Percentiles rank a stretch among this genome's conserved stretches.
Evolutionary conservation across 805 yeast species (phyloP).

Genomic region (Starmerella etchellsii): DNA sequence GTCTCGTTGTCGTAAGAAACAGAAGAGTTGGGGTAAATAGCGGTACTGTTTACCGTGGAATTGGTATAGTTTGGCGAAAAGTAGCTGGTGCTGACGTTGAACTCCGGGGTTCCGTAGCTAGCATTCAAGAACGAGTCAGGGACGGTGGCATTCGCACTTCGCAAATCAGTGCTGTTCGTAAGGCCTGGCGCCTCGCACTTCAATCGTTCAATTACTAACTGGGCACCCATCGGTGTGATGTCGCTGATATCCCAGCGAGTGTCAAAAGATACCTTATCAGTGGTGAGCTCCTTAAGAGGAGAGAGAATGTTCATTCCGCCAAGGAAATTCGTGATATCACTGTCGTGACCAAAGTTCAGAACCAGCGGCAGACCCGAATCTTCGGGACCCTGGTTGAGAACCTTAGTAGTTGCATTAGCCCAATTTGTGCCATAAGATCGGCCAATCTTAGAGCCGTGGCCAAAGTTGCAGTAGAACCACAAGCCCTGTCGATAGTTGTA

Average conservation of each 20-base stretch:
- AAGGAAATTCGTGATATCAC: slow-evolving; percentile 40
- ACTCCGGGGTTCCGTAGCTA: slow-evolving; percentile 3
- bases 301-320: slow-evolving; percentile 37
- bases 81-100: slow-evolving; percentile 22
- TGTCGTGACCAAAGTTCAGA: slow-evolving; percentile 43
- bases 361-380: slow-evolving; percentile 29
- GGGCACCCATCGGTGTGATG: slow-evolving; percentile 46
- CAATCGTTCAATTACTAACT: slow-evolving; percentile 39
- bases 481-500: slow-evolving; percentile 35
- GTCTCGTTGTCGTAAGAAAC: slow-evolving; percentile 3
- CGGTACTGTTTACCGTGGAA: not conserved
- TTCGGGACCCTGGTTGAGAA: slow-evolving; percentile 32
- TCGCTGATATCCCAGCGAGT: slow-evolving; percentile 36
- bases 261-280: slow-evolving; percentile 35
- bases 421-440: slow-evolving; percentile 34
- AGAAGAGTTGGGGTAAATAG: not conserved
- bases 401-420: slow-evolving; percentile 36
- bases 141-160: slow-evolving; percentile 4
- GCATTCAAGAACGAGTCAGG: slow-evolving; percentile 11
- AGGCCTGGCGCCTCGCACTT: slow-evolving; percentile 27
- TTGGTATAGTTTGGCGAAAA: slow-evolving; percentile 8
- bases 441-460: slow-evolving; percentile 37
- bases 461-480: slow-evolving; percentile 34
- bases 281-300: slow-evolving; percentile 33
- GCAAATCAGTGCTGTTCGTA: slow-evolving; percentile 10